Base-by-base conservation (phyloP, 768 basidiomycete genomes). In the Lentinus tigrinus region DNA sequence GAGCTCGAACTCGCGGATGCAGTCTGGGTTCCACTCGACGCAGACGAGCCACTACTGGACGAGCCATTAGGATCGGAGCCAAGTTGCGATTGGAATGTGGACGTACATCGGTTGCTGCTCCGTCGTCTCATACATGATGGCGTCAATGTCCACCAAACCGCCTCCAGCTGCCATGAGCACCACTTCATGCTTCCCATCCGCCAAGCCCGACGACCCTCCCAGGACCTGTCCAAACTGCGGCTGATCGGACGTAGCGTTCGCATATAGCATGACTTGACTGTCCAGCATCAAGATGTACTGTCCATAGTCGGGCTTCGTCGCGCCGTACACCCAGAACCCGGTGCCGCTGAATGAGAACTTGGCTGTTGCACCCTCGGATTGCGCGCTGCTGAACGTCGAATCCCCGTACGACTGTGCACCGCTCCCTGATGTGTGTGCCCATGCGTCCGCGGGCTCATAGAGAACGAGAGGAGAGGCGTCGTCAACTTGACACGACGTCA, bases 401-500 rank as follows among this genome's bases (percentile, higher is more conserved):
- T 73, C 77, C 28, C 74, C 75, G 66, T 84, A 83, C 17, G 72
- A 71, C 78, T 81, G 61, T 6, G 57, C 47, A 66, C 81, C 79
- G 40, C 72, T 69, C 44, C 58, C 64, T 16, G 77, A 74, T 13
- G 76, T 71, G 67, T 82, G 80, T 46, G 66, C 66, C 83, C 82
- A 85, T 57, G 80, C 79, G 56, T 74, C 77, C 64, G 69, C 67
- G 57, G 82, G 82, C 28, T 70, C 66, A 63, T 84, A 85, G 56
- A 73, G 64, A 66, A 85, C 76, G 56, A 83, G 72, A 67, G 83
- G 81, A 60, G 83, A 83, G 67, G 75, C 72, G 64, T 85, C 83
- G 64, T 84, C 83, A 65, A 81, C 84, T 85, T 54, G 11, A 19
- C n/a, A 28, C 21, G 28, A 38, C 51, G 57, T 48, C 14, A 46